Percentiles rank a stretch among this genome's conserved stretches.
Evolutionary conservation across 192 early-diverging fungal genomes (phyloP).

Genomic region (Phlyctochytrium planicorne): DNA sequence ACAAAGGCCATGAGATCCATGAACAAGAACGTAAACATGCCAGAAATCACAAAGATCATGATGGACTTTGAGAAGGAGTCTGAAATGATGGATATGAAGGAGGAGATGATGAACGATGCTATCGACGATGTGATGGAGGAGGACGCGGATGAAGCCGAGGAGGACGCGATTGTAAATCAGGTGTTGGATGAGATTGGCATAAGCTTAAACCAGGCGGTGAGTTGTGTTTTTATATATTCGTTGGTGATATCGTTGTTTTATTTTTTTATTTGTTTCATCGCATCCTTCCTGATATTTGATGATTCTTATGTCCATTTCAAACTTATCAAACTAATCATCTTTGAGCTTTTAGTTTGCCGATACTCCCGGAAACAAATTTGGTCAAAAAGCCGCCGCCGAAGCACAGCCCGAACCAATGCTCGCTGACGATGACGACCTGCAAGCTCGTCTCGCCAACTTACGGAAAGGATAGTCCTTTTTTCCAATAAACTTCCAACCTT

Average conservation of each 20-base stretch:
- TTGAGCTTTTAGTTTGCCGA: conserved; percentile 31
- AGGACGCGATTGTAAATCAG: conserved; percentile 87
- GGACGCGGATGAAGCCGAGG: conserved; percentile 88
- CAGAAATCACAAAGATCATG: conserved; percentile 91
- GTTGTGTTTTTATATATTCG: conserved; percentile 13
- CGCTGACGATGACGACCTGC: conserved; percentile 63
- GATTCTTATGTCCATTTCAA: background rate
- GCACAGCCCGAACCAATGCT: conserved; percentile 20
- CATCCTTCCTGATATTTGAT: no score
- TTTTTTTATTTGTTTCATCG: background rate
- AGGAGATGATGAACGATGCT: conserved; percentile 97
- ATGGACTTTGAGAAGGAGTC: conserved; percentile 96
- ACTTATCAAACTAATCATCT: background rate
- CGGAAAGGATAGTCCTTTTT: conserved; percentile 49
- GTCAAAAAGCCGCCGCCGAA: conserved; percentile 15
- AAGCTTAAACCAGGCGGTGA: conserved; percentile 69
- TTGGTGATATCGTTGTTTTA: background rate
- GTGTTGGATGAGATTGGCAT: conserved; percentile 97
- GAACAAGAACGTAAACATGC: conserved; percentile 94
- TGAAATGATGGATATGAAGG: conserved; percentile 99
- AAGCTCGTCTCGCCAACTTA: conserved; percentile 85
- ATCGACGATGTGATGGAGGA: conserved; percentile 96
- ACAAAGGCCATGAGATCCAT: conserved; percentile 97
- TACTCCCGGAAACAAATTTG: conserved; percentile 29
- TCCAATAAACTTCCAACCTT: no score